Base-by-base conservation (phyloP, 2,329 filamentous ascomycete genomes). In the Calycina marina region DNA sequence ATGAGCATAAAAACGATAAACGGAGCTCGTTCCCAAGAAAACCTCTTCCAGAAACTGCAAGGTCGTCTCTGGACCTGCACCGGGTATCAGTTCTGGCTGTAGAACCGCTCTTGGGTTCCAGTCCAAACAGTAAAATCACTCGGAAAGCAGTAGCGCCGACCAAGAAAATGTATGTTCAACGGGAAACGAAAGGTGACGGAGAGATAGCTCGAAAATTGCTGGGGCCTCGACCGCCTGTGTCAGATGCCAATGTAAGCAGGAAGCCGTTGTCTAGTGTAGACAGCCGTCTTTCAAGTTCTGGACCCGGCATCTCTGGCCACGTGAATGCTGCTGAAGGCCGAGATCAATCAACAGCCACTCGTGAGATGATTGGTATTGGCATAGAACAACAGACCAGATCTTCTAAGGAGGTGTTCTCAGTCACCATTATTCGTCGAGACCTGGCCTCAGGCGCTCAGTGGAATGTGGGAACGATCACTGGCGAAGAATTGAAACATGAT, bases 401-500 rank as follows among this genome's bases (percentile, higher is more conserved):
- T 4, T 4, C 11, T 11, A 14, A 14, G 4, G 38, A 42, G 11
- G 25, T 34, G 8, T 53, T 52, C 32, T 50, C 46, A 6, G 47
- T 54, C 36, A 54, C 72, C 0, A 54, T 86, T 10, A 83, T 85
- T 45, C 73, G 80, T n/a, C 69, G 79, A 41, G 76, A 85, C 49
- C 77, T 77, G 1, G 62, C 66, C 14, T 70, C 74, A 6, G 72
- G 72, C 5, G 63, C 63, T 34, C 80, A 85, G 52, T 84, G 78
- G 77, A 85, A 85, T 47, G 66, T 85, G 9, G 80, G 74, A 14
- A 72, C 64, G 34, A 65, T 84, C 30, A 65, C 63, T 31, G 48
- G 49, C 15, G 36, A 44, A 24, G 28, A 26, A 22, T 9, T 22
- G 15, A 35, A 30, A 27, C 34, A 39, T 18, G 25, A 57, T 54